Conservation (phyloP, 495 filamentous ascomycete species). For the Penicillium coprophilum region DNA sequence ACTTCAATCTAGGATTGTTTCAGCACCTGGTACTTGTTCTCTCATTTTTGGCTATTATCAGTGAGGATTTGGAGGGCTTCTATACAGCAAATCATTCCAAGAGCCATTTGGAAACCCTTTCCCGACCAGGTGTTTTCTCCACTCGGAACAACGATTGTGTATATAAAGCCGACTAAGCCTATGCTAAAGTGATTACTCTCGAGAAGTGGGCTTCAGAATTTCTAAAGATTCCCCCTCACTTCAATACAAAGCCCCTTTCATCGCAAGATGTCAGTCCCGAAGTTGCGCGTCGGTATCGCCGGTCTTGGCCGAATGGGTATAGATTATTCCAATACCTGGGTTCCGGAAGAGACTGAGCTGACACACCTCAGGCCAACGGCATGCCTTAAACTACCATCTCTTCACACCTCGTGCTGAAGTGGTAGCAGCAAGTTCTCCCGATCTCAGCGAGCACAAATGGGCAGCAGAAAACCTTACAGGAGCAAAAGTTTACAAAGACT, state of each 20-base stretch:
- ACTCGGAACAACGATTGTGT: neutral
- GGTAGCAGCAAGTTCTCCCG: conserved; percentile 46
- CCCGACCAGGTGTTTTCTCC: neutral
- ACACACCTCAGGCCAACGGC: conserved; percentile 11
- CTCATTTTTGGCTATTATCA: conserved; percentile 35
- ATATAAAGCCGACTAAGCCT: neutral
- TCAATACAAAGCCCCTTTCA: neutral
- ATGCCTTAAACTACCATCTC: conserved; percentile 46
- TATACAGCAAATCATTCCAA: conserved; percentile 16
- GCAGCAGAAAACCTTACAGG: conserved; percentile 37
- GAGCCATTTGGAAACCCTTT: conserved; percentile 11
- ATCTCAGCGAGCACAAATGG: conserved; percentile 44
- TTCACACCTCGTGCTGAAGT: conserved; percentile 48
- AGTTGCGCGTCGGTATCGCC: conserved; percentile 40
- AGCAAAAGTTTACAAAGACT: conserved; percentile 41
- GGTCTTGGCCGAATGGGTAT: conserved; percentile 54
- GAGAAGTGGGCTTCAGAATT: too few relatives aligned
- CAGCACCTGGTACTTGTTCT: conserved; percentile 15
- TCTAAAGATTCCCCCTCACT: too few relatives aligned
- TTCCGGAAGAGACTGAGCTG: neutral
- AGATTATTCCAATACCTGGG: conserved; percentile 10
- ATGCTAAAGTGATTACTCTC: neutral
- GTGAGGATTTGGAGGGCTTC: conserved; percentile 32
- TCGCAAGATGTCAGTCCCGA: conserved; percentile 33
- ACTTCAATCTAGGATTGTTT: conserved; percentile 15